Conservation (phyloP, 805 yeast genomes). For the Barnettozyma sp. region DNA sequence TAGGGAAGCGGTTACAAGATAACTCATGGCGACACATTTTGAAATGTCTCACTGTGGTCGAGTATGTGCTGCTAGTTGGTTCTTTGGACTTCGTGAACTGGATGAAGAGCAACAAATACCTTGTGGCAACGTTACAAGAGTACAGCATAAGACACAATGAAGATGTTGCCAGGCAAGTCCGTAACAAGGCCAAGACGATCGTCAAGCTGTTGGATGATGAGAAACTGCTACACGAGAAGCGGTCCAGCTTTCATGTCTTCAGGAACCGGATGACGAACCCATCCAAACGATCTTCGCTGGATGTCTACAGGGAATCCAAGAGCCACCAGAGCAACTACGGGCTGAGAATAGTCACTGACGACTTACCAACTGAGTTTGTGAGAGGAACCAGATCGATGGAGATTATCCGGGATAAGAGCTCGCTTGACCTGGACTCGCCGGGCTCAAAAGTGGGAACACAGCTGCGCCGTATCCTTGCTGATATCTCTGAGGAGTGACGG, state of each 20-base stretch:
- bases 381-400: conserved; percentile 28
- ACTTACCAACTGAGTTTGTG: conserved; percentile 6
- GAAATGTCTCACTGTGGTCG: conserved; percentile 46
- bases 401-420: conserved; percentile 8
- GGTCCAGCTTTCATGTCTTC: conserved; percentile 35
- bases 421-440: conserved; percentile 6
- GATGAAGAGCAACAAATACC: conserved; percentile 35
- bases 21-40: conserved; percentile 34
- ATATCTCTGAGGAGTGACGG: conserved; percentile 19
- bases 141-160: conserved; percentile 24
- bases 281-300: conserved; percentile 25
- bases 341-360: conserved; percentile 4
- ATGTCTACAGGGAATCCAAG: conserved; percentile 12
- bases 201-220: conserved; percentile 28
- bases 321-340: conserved; percentile 5
- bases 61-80: conserved; percentile 48
- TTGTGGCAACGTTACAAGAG: conserved; percentile 25
- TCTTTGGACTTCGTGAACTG: conserved; percentile 43
- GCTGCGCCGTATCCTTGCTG: conserved; percentile 11
- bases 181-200: conserved; percentile 32
- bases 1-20: conserved; percentile 35
- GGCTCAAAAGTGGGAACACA: conserved; percentile 2
- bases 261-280: conserved; percentile 38
- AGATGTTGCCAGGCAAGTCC: conserved; percentile 29
- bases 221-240: conserved; percentile 31